Conservation (phyloP, 805 yeast genomes). For the Groenewaldozyma tartarivorans region DNA sequence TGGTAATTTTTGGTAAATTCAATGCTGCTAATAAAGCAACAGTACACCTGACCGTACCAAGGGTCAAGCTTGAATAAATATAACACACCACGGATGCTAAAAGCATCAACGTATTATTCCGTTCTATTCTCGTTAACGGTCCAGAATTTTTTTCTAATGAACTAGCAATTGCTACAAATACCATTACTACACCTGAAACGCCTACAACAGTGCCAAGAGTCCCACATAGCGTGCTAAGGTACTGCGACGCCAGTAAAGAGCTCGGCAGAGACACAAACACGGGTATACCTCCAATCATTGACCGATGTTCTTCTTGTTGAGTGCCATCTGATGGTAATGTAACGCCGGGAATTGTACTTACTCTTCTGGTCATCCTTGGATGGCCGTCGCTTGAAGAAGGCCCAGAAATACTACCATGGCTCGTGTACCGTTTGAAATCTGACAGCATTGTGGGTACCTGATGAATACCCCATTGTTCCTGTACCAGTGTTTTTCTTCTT, state of each 20-base stretch:
- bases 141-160: slow-evolving; percentile 11
- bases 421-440: slow-evolving; percentile 29
- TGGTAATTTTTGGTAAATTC: slow-evolving; percentile 12
- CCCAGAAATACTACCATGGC: slow-evolving; percentile 18
- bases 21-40: slow-evolving; percentile 15
- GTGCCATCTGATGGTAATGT: not conserved
- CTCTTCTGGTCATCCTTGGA: too few relatives aligned
- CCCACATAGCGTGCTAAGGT: slow-evolving; percentile 9
- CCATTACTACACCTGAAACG: slow-evolving; percentile 18
- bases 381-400: slow-evolving; percentile 4
- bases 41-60: slow-evolving; percentile 18
- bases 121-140: slow-evolving; percentile 3
- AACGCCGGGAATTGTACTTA: not conserved
- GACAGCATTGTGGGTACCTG: slow-evolving; percentile 28
- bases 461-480: slow-evolving; percentile 28
- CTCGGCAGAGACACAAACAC: slow-evolving; percentile 25
- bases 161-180: slow-evolving; percentile 16
- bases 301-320: not conserved
- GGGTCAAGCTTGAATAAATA: slow-evolving; percentile 13
- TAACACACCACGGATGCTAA: slow-evolving; percentile 14
- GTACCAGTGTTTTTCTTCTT: slow-evolving; percentile 20
- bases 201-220: slow-evolving; percentile 5
- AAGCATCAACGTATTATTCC: slow-evolving; percentile 12
- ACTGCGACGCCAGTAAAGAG: slow-evolving; percentile 19
- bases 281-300: slow-evolving; percentile 22